Conservation (phyloP, 2,329 filamentous ascomycete genomes). For the Penicillium frequentans region DNA sequence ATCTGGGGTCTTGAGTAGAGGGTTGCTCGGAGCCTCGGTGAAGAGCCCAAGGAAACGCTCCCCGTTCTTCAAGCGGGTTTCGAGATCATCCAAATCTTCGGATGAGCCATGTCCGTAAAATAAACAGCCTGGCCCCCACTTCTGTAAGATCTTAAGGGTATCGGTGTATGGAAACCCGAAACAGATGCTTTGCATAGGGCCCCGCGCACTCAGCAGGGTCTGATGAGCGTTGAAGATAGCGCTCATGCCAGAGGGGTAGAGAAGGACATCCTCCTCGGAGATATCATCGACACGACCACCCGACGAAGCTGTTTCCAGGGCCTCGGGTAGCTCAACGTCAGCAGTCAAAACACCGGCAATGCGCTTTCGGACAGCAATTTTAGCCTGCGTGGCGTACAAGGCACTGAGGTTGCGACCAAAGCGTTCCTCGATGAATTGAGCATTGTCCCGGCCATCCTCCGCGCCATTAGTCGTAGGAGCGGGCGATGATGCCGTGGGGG, state of each 20-base stretch:
- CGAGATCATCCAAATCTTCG: conserved; percentile 80
- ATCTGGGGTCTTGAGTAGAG: conserved; percentile 81
- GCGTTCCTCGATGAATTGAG: conserved; percentile 84
- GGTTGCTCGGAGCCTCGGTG: conserved; percentile 94
- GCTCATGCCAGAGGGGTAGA: conserved; percentile 91
- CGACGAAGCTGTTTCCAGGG: conserved; percentile 46
- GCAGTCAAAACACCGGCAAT: conserved; percentile 83
- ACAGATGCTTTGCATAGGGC: conserved; percentile 73
- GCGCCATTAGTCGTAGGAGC: conserved; percentile 26
- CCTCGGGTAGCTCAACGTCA: conserved; percentile 66
- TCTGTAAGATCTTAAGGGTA: conserved; percentile 90
- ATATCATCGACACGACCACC: conserved; percentile 55
- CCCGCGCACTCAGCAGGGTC: conserved; percentile 65
- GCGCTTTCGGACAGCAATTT: conserved; percentile 77
- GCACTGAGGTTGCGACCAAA: conserved; percentile 89
- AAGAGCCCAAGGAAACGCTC: conserved; percentile 82
- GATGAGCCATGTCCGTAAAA: conserved; percentile 84
- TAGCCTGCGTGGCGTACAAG: conserved; percentile 76
- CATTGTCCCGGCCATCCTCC: conserved; percentile 63
- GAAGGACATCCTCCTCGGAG: conserved; percentile 81
- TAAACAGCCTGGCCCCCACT: conserved; percentile 83
- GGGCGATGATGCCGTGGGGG: conserved; percentile 35
- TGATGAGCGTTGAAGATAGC: conserved; percentile 88
- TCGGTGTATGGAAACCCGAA: conserved; percentile 99
- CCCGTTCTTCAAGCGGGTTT: conserved; percentile 67